Evolutionary conservation across 192 early-diverging fungal genomes (phyloP).

Genomic region (Pilaira anomala): DNA sequence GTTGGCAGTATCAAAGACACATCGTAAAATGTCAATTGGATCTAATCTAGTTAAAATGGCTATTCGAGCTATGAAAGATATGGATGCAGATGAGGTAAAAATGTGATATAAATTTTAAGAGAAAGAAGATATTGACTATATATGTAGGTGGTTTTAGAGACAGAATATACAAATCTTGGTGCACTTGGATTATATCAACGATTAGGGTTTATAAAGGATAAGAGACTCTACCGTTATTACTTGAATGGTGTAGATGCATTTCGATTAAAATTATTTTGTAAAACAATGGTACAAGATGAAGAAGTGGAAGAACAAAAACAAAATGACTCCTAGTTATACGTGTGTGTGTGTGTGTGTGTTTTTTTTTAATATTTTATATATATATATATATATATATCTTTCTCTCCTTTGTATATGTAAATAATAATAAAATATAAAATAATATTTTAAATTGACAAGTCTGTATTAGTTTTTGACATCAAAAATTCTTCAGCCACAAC

Average conservation of each 20-base stretch:
- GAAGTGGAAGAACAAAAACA: neutral
- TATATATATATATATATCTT: too few species aligned
- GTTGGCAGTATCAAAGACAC: constrained; percentile 85
- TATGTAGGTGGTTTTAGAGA: constrained; percentile 77
- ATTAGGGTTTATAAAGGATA: constrained; percentile 92
- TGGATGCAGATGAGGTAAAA: constrained; percentile 78
- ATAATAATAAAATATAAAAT: neutral
- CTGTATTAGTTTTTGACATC: neutral
- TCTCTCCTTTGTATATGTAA: too few species aligned
- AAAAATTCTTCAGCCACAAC: constrained; percentile 25
- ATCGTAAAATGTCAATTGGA: constrained; percentile 79
- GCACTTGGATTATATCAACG: constrained; percentile 86
- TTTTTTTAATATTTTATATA: too few species aligned
- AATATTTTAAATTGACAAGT: too few species aligned
- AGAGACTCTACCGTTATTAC: constrained; percentile 88
- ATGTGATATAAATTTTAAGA: neutral
- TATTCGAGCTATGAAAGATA: constrained; percentile 69
- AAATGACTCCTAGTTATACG: neutral
- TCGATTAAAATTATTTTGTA: constrained; percentile 70
- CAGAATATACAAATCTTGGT: constrained; percentile 81
- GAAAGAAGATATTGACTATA: neutral
- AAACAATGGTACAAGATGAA: constrained; percentile 29
- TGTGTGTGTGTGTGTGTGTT: too few species aligned
- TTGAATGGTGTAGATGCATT: constrained; percentile 92
- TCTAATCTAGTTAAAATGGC: constrained; percentile 69